phyloP scores from a whole-genome alignment of 2,329 filamentous ascomycete species.

The Pseudogymnoascus pannorum region DNA sequence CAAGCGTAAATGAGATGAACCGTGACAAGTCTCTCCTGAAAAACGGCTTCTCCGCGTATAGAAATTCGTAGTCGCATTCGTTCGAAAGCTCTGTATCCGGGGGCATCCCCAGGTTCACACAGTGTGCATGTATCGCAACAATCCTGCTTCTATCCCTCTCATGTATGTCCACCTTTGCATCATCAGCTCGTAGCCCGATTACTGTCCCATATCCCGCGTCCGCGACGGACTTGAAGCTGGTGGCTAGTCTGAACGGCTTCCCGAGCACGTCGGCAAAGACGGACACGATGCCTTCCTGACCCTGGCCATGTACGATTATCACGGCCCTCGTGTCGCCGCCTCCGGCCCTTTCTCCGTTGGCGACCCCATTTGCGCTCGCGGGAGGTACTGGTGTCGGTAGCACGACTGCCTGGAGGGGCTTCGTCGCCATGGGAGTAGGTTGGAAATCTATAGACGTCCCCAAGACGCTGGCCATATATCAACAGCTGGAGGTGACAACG shows the following conservation, averaged over 20 bases:
- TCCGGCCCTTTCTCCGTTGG: slow-evolving; percentile 27
- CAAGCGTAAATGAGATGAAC: slow-evolving; percentile 71
- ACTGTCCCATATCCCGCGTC: slow-evolving; percentile 55
- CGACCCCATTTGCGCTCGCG: slow-evolving; percentile 30
- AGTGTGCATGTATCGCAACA: slow-evolving; percentile 69
- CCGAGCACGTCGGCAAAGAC: slow-evolving; percentile 74
- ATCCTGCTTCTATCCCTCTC: slow-evolving; percentile 51
- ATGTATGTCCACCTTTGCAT: slow-evolving; percentile 50
- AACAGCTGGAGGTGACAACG: slow-evolving; percentile 5
- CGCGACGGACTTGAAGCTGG: slow-evolving; percentile 47
- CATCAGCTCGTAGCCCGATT: slow-evolving; percentile 53
- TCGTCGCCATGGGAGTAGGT: slow-evolving; percentile 31
- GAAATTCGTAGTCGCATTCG: slow-evolving; percentile 76
- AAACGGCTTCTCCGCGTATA: slow-evolving; percentile 68
- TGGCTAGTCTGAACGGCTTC: slow-evolving; percentile 57
- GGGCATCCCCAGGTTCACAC: slow-evolving; percentile 62
- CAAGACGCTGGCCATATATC: slow-evolving; percentile 3
- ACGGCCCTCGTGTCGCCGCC: slow-evolving; percentile 50
- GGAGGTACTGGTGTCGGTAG: slow-evolving; percentile 42
- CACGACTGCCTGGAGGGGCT: slow-evolving; percentile 39
- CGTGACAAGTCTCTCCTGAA: slow-evolving; percentile 69
- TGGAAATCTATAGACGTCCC: neutral
- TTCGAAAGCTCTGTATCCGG: slow-evolving; percentile 59
- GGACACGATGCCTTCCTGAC: slow-evolving; percentile 66
- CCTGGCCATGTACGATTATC: slow-evolving; percentile 61